phyloP scores from a whole-genome alignment of 768 basidiomycete species.

The Mycena capillaripes region DNA sequence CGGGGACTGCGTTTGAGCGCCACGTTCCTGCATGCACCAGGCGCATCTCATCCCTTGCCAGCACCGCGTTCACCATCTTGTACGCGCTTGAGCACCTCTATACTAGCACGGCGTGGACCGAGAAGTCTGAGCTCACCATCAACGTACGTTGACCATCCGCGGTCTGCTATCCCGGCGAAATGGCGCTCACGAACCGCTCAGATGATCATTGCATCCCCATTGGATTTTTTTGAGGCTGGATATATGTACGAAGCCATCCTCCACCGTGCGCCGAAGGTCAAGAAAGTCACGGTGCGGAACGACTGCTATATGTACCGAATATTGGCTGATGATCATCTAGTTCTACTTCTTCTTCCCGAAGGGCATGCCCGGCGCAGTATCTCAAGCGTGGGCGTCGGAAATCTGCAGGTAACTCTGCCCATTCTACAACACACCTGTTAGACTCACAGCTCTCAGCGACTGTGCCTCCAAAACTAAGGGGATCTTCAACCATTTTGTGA shows the following conservation, averaged over 20 bases:
- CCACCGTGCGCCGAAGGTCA: slow-evolving; percentile 11
- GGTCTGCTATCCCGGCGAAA: background rate
- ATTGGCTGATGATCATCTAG: background rate
- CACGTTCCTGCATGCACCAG: slow-evolving; percentile 4
- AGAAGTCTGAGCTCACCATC: slow-evolving; percentile 16
- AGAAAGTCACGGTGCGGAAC: slow-evolving; percentile 9
- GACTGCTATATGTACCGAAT: background rate
- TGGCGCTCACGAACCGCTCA: background rate
- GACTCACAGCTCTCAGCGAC: slow-evolving; percentile 6
- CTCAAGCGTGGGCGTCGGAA: background rate
- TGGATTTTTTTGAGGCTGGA: background rate
- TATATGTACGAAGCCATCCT: slow-evolving; percentile 24
- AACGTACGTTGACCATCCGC: background rate
- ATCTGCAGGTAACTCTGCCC: slow-evolving; percentile 11
- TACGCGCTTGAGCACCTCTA: slow-evolving; percentile 26
- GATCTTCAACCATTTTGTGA: slow-evolving; percentile 7
- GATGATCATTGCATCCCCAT: slow-evolving; percentile 1
- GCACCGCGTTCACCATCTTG: slow-evolving; percentile 10
- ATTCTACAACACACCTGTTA: background rate
- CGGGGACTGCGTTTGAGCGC: background rate
- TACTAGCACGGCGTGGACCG: slow-evolving; percentile 6
- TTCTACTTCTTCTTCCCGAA: slow-evolving; percentile 15
- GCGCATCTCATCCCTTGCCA: slow-evolving; percentile 19
- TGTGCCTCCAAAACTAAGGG: background rate
- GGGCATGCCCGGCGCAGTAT: background rate